These are phyloP conservation scores for Vitis cinerea DNA, from an alignment of 164 flowering plant species.

Conservation along the genomic window DNA sequence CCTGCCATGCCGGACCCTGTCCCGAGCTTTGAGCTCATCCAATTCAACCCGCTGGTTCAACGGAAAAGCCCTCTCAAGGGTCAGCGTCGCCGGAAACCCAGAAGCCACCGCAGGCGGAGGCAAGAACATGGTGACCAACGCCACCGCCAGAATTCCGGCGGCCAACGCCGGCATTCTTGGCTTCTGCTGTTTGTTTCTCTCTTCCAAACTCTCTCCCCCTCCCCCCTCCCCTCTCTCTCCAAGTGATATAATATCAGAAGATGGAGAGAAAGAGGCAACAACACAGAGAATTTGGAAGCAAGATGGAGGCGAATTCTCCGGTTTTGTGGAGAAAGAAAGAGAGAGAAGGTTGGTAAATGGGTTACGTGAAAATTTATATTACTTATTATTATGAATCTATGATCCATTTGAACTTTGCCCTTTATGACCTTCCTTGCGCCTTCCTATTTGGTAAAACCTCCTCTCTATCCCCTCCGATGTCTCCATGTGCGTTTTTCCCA, in stretches of 20 bases:
- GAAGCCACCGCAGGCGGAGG: constrained; percentile 22
- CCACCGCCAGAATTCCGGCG: constrained; percentile 20
- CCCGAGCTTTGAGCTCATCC: constrained; percentile 54
- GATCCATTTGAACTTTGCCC: neutral
- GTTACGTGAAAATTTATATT: no score
- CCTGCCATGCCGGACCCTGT: constrained; percentile 66
- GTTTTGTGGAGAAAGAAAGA: no score
- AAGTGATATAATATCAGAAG: no score
- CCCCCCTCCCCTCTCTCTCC: neutral
- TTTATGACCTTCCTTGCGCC: neutral
- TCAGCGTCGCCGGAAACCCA: constrained; percentile 43
- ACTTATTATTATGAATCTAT: no score
- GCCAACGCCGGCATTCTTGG: constrained; percentile 31
- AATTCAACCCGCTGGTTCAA: constrained; percentile 31
- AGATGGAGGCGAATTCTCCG: no score
- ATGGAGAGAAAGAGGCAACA: no score
- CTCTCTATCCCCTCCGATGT: neutral
- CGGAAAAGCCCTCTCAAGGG: constrained; percentile 72
- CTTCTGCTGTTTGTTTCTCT: neutral
- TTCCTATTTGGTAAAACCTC: constrained; percentile 4
- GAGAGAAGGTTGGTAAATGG: no score
- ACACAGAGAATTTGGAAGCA: no score
- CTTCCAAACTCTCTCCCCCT: neutral
- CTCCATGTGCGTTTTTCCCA: neutral
- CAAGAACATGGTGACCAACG: constrained; percentile 19